Conservation (phyloP, 2,329 filamentous ascomycete genomes). For the Fusarium tanahbumbuense region DNA sequence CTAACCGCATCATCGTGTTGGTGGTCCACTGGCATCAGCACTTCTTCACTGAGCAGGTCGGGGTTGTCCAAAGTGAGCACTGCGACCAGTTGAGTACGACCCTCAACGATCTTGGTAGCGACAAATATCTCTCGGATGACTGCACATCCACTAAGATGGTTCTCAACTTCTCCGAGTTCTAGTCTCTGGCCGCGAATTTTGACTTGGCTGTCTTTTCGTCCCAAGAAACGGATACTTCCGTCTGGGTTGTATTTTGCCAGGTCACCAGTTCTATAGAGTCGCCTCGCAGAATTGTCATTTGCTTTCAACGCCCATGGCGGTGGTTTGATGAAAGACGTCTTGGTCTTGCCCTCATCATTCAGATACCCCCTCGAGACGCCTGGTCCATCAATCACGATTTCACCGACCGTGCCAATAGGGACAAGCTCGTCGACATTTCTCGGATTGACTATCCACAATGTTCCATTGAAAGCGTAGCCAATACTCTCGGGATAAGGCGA, state of each 20-base stretch:
- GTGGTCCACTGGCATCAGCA: not conserved
- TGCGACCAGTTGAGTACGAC: not conserved
- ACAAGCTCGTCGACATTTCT: not conserved
- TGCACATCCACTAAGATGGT: not conserved
- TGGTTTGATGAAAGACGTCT: not conserved
- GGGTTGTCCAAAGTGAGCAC: not conserved
- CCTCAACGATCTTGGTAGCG: not conserved
- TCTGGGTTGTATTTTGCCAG: not conserved
- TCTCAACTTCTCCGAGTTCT: constrained; percentile 1
- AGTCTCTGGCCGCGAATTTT: not conserved
- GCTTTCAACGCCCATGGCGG: not conserved
- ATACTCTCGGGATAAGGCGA: not conserved
- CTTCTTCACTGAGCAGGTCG: not conserved
- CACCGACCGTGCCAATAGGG: not conserved
- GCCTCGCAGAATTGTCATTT: not conserved
- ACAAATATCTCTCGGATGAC: not conserved
- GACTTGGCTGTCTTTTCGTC: not conserved
- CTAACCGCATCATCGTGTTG: not conserved
- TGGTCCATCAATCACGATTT: not conserved
- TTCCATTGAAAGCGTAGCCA: not conserved
- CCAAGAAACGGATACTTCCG: not conserved
- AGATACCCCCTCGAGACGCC: not conserved
- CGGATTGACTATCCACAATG: not conserved
- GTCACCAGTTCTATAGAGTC: not conserved
- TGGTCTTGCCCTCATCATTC: not conserved